Percentiles rank a stretch among this genome's conserved stretches.
phyloP scores from a whole-genome alignment of 2,329 filamentous ascomycete genomes.

The Drechslera avenae region DNA sequence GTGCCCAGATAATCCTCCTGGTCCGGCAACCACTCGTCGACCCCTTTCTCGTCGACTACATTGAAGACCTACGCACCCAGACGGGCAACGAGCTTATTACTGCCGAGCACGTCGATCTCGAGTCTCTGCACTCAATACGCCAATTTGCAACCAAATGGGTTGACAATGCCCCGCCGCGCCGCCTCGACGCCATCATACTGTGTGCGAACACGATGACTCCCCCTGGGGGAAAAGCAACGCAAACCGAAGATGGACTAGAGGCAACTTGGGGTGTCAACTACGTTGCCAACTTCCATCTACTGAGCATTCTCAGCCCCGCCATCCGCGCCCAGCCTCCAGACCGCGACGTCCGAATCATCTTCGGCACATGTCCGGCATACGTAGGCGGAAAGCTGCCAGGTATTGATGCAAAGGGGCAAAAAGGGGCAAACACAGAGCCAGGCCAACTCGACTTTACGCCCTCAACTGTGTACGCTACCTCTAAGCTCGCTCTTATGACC shows the following conservation, averaged over 20 bases:
- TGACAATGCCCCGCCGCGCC: conserved; percentile 86
- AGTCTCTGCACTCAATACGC: conserved; percentile 86
- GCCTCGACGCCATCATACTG: conserved; percentile 88
- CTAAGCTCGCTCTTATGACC: conserved; percentile 77
- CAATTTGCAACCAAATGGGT: conserved; percentile 97
- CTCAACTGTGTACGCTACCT: conserved; percentile 55
- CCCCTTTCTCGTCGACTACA: conserved; percentile 88
- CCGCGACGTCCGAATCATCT: conserved; percentile 85
- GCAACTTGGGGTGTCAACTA: conserved; percentile 95
- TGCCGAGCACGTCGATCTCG: conserved; percentile 90
- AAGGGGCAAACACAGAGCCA: conserved; percentile 29
- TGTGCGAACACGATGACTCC: conserved; percentile 81
- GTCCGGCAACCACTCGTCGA: conserved; percentile 82
- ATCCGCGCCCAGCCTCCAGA: conserved; percentile 90
- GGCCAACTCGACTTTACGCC: conserved; percentile 49
- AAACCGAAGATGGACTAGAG: conserved; percentile 81
- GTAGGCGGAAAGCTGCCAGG: conserved; percentile 73
- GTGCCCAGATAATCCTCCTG: conserved; percentile 88
- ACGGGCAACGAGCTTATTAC: conserved; percentile 89
- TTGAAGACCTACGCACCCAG: conserved; percentile 79
- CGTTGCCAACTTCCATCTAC: conserved; percentile 90
- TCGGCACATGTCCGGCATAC: conserved; percentile 87
- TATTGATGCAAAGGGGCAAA: conserved; percentile 64
- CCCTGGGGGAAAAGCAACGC: conserved; percentile 62
- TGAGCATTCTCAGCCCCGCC: conserved; percentile 89